These are phyloP conservation scores for Pleochaeta shiraiana DNA, from an alignment of 2,329 filamentous ascomycete genomes.

Conservation along the genomic window DNA sequence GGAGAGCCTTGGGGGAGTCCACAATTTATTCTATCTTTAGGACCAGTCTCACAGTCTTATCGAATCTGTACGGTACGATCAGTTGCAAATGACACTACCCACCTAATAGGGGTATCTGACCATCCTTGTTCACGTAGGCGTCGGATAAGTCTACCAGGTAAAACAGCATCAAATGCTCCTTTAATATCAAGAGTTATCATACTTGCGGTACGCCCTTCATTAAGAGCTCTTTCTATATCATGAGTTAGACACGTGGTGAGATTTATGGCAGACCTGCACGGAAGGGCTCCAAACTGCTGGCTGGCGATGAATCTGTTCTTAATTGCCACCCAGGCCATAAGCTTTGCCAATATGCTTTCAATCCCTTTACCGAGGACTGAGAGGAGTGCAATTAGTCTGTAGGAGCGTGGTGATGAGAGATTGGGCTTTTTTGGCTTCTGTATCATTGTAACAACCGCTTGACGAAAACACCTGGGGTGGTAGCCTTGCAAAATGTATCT, in stretches of 20 bases:
- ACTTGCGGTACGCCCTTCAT: not conserved
- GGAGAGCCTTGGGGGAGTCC: not conserved
- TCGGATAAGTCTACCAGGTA: not conserved
- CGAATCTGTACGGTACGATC: not conserved
- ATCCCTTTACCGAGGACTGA: not conserved
- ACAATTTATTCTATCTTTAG: not conserved
- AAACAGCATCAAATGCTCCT: not conserved
- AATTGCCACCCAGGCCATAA: not conserved
- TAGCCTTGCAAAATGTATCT: not conserved
- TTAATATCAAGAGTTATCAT: not conserved
- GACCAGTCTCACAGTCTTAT: not conserved
- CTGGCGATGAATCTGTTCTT: not conserved
- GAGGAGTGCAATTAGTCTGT: not conserved
- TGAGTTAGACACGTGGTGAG: not conserved
- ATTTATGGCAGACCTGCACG: not conserved
- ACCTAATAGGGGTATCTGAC: not conserved
- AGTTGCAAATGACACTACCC: not conserved
- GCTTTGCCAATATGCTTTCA: not conserved
- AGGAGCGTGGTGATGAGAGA: not conserved
- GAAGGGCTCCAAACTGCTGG: not conserved
- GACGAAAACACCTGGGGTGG: not conserved
- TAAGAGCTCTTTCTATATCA: not conserved
- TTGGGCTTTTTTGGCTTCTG: not conserved
- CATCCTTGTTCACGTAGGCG: not conserved
- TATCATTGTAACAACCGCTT: not conserved